Percentiles rank a stretch among this genome's conserved stretches.
Conservation (phyloP, 768 basidiomycete species). For the Wakefieldia striispora region DNA sequence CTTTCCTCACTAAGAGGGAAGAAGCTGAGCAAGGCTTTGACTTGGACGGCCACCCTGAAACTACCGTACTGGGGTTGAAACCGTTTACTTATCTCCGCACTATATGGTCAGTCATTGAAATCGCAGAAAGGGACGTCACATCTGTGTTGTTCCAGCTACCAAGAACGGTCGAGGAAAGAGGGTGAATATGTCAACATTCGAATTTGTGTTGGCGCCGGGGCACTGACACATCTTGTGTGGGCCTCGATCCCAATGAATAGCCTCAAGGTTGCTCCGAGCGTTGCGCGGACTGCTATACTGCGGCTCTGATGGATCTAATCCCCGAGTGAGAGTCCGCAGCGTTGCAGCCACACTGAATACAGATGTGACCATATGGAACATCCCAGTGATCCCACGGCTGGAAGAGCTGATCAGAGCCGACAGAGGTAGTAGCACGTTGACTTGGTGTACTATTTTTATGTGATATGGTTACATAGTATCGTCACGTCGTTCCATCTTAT, state of each 20-base stretch:
- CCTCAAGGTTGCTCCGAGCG: background rate
- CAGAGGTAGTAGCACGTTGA: too few species aligned
- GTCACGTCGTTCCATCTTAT: too few species aligned
- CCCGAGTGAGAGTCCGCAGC: constrained; percentile 18
- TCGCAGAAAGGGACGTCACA: constrained; percentile 31
- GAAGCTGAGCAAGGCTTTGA: constrained; percentile 26
- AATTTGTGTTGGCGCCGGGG: constrained; percentile 38
- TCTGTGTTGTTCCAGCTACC: constrained; percentile 17
- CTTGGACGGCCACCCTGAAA: constrained; percentile 33
- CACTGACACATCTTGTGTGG: constrained; percentile 44
- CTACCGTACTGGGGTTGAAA: too few species aligned
- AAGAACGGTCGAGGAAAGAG: constrained; percentile 21
- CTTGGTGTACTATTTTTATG: too few species aligned
- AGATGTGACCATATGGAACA: too few species aligned
- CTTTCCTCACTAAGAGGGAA: constrained; percentile 15
- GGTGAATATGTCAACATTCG: constrained; percentile 22
- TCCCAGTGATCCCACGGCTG: too few species aligned
- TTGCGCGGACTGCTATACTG: constrained; percentile 1
- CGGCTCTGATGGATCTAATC: too few species aligned
- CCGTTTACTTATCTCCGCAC: constrained; percentile 33
- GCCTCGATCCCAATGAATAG: constrained; percentile 19
- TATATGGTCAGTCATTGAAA: constrained; percentile 35
- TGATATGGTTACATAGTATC: too few species aligned
- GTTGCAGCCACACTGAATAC: too few species aligned
- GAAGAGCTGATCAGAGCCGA: too few species aligned